These are phyloP conservation scores for Artomyces pyxidatus DNA, from an alignment of 768 basidiomycete genomes.

Conservation along the genomic window DNA sequence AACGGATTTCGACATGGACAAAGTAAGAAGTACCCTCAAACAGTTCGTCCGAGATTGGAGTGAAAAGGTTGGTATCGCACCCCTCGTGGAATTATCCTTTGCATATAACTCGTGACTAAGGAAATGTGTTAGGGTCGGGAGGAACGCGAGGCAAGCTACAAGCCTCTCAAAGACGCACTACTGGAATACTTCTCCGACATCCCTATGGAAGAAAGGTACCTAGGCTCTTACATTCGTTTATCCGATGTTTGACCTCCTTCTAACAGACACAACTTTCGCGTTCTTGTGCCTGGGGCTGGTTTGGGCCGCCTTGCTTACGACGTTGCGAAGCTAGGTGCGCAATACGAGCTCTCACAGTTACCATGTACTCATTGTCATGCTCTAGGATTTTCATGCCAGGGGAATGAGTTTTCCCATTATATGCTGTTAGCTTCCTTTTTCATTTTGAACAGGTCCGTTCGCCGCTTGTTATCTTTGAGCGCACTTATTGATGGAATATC, in stretches of 20 bases:
- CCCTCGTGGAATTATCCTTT: background rate
- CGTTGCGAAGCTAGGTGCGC: slow-evolving; percentile 67
- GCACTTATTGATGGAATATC: slow-evolving; percentile 1
- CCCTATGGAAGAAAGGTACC: slow-evolving; percentile 45
- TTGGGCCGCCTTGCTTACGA: slow-evolving; percentile 86
- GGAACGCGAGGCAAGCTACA: slow-evolving; percentile 76
- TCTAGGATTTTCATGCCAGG: slow-evolving; percentile 82
- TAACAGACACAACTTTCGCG: slow-evolving; percentile 49
- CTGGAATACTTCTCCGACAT: slow-evolving; percentile 53
- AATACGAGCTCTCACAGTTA: too few relatives aligned
- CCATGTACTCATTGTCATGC: background rate
- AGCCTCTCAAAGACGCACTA: slow-evolving; percentile 74
- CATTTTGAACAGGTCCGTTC: slow-evolving; percentile 71
- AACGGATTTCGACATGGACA: slow-evolving; percentile 79
- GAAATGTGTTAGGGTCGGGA: slow-evolving; percentile 45
- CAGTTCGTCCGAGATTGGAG: slow-evolving; percentile 95
- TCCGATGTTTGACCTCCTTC: background rate
- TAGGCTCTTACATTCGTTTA: background rate
- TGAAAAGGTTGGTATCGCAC: slow-evolving; percentile 44
- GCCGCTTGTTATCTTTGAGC: background rate
- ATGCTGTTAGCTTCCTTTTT: slow-evolving; percentile 89
- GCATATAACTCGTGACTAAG: background rate
- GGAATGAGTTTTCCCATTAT: slow-evolving; percentile 93
- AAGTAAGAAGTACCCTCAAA: slow-evolving; percentile 84
- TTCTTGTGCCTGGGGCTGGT: slow-evolving; percentile 87